phyloP scores from a whole-genome alignment of 805 yeast species.

The Ogataea methylovora region DNA sequence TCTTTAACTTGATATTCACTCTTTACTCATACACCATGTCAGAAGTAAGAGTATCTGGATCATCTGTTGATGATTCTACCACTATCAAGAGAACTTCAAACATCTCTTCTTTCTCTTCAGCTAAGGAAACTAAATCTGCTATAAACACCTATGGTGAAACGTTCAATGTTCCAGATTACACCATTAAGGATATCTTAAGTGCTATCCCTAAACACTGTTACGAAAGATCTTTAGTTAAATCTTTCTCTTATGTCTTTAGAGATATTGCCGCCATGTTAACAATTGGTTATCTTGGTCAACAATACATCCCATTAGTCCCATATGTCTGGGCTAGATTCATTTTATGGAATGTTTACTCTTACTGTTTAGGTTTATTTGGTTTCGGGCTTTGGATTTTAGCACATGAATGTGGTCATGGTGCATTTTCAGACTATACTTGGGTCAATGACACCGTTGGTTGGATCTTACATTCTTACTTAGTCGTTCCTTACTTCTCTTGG shows the following conservation, averaged over 20 bases:
- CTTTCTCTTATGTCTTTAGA: slow-evolving; percentile 45
- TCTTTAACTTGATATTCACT: too few species aligned
- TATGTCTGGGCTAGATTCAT: slow-evolving; percentile 28
- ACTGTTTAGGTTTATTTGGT: slow-evolving; percentile 39
- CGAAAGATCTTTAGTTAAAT: slow-evolving; percentile 41
- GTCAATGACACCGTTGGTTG: slow-evolving; percentile 54
- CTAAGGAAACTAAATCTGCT: slow-evolving; percentile 27
- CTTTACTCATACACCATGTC: background rate
- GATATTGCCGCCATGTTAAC: slow-evolving; percentile 39
- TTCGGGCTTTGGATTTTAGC: slow-evolving; percentile 58
- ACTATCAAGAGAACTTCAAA: slow-evolving; percentile 12
- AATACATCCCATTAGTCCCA: slow-evolving; percentile 34
- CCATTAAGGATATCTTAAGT: slow-evolving; percentile 48
- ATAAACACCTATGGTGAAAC: slow-evolving; percentile 45
- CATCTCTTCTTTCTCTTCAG: slow-evolving; percentile 13
- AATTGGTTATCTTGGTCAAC: slow-evolving; percentile 36
- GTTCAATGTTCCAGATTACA: slow-evolving; percentile 54
- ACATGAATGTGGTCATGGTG: slow-evolving; percentile 61
- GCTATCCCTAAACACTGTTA: slow-evolving; percentile 59
- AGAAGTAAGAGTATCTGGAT: background rate
- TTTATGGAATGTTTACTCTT: slow-evolving; percentile 33
- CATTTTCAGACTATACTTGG: slow-evolving; percentile 46
- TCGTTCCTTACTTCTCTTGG: slow-evolving; percentile 60
- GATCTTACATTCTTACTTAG: slow-evolving; percentile 48
- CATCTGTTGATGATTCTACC: background rate